These are phyloP conservation scores for Aurifilum marmelostoma DNA, from an alignment of 2,329 filamentous ascomycete species.

Conservation along the genomic window DNA sequence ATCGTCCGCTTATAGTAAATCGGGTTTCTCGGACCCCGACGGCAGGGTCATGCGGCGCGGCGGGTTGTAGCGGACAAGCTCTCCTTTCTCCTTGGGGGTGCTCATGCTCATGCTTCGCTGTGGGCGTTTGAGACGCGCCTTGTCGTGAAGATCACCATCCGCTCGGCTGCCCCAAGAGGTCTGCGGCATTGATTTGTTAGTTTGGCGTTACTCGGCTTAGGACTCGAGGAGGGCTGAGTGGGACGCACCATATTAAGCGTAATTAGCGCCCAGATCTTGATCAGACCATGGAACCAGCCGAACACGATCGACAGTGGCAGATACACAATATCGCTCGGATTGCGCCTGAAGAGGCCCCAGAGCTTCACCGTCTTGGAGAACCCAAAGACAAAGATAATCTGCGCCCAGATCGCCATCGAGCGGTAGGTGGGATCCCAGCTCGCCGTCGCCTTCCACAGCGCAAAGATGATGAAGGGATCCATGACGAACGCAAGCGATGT, in stretches of 20 bases:
- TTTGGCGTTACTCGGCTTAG: background rate
- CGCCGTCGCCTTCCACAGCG: slow-evolving; percentile 70
- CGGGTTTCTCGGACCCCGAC: slow-evolving; percentile 31
- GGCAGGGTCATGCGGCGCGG: slow-evolving; percentile 43
- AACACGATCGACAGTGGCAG: slow-evolving; percentile 87
- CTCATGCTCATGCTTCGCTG: slow-evolving; percentile 47
- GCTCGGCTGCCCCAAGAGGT: slow-evolving; percentile 95
- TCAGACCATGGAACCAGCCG: slow-evolving; percentile 88
- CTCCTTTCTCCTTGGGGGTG: slow-evolving; percentile 46
- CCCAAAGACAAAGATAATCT: slow-evolving; percentile 74
- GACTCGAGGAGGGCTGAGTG: background rate
- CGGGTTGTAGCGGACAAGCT: slow-evolving; percentile 50
- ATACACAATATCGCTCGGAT: slow-evolving; percentile 79
- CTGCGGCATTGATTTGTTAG: slow-evolving; percentile 48
- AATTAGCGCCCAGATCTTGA: slow-evolving; percentile 86
- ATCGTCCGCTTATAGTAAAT: slow-evolving; percentile 7
- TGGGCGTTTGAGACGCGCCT: slow-evolving; percentile 64
- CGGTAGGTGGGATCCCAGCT: slow-evolving; percentile 58
- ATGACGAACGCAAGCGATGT: slow-evolving; percentile 83
- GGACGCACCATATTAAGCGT: slow-evolving; percentile 79
- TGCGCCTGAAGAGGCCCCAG: slow-evolving; percentile 80
- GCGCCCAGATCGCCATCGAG: slow-evolving; percentile 60
- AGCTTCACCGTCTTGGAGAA: slow-evolving; percentile 93
- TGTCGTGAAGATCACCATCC: slow-evolving; percentile 85
- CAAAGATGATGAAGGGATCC: slow-evolving; percentile 72